Percentiles rank a stretch among this genome's conserved stretches.
phyloP scores from a whole-genome alignment of 129 eudicot species.

The Pseudognaphalium luteoalbum region DNA sequence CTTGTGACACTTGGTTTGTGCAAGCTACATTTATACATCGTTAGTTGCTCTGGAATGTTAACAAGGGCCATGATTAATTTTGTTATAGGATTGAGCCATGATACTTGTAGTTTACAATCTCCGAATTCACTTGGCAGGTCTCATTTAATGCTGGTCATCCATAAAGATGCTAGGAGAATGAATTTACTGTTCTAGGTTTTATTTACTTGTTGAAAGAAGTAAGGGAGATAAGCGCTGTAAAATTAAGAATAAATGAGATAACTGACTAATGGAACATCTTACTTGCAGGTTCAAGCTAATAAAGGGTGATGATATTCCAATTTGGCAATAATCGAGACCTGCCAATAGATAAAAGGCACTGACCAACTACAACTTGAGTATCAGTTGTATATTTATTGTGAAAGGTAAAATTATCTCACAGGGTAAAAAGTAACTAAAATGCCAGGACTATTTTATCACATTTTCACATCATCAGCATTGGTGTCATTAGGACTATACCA shows the following conservation, averaged over 20 bases:
- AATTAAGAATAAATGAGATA: not conserved
- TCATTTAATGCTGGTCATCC: not conserved
- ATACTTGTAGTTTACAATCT: not conserved
- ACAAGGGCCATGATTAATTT: constrained; percentile 14
- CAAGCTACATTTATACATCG: constrained; percentile 6
- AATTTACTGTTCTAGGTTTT: too few species aligned
- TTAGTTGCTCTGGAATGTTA: not conserved
- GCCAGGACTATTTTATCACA: constrained; percentile 48
- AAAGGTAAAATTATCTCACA: not conserved
- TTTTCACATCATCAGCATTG: constrained; percentile 52
- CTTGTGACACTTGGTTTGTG: constrained; percentile 10
- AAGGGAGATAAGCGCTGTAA: too few species aligned
- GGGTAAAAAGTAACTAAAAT: constrained; percentile 12
- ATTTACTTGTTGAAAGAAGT: too few species aligned
- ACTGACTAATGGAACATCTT: constrained; percentile 1
- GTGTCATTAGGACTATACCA: constrained; percentile 69
- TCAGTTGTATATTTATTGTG: not conserved
- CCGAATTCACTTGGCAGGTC: not conserved
- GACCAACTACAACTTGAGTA: not conserved
- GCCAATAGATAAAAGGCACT: not conserved
- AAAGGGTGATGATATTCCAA: constrained; percentile 16
- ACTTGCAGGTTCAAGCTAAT: constrained; percentile 28
- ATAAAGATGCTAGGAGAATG: not conserved
- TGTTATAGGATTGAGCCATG: constrained; percentile 9
- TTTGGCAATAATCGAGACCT: constrained; percentile 17